phyloP scores from a whole-genome alignment of 768 basidiomycete genomes.

The Floccularia luteovirens region DNA sequence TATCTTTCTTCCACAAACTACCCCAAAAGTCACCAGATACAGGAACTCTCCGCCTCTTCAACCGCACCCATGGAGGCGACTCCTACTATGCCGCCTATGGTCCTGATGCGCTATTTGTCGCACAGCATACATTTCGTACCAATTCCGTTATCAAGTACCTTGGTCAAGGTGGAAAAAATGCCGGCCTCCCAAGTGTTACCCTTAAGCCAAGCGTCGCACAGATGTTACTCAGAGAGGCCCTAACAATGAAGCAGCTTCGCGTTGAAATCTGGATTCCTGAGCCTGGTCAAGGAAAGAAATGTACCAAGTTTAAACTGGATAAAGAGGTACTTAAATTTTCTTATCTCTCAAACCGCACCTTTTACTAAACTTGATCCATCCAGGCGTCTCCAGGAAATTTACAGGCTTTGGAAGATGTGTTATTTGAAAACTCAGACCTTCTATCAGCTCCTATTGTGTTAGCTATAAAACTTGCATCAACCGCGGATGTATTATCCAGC shows the following conservation, averaged over 20 bases:
- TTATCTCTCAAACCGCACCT: too few relatives aligned
- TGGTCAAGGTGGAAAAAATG: conserved; percentile 51
- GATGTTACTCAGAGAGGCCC: conserved; percentile 76
- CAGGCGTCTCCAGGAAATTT: conserved; percentile 61
- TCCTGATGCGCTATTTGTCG: conserved; percentile 81
- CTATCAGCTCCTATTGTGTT: conserved; percentile 82
- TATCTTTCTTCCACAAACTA: conserved; percentile 57
- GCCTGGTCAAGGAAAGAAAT: conserved; percentile 66
- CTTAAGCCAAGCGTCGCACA: conserved; percentile 75
- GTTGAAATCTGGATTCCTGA: conserved; percentile 88
- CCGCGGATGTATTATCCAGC: conserved; percentile 26
- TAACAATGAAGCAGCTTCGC: conserved; percentile 84
- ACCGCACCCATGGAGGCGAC: conserved; percentile 41
- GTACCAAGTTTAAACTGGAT: conserved; percentile 65
- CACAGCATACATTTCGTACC: conserved; percentile 77
- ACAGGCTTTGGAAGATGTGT: conserved; percentile 70
- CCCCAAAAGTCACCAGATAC: conserved; percentile 62
- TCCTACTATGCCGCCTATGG: conserved; percentile 90
- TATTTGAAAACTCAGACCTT: conserved; percentile 80
- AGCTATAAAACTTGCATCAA: conserved; percentile 71
- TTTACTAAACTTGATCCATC: background rate
- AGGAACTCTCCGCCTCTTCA: conserved; percentile 85
- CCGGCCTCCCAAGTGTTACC: conserved; percentile 68
- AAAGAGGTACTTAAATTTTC: conserved; percentile 51
- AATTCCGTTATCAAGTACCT: conserved; percentile 91